phyloP scores from a whole-genome alignment of 352 stramenopile genomes.

The Globisporangium splendens region DNA sequence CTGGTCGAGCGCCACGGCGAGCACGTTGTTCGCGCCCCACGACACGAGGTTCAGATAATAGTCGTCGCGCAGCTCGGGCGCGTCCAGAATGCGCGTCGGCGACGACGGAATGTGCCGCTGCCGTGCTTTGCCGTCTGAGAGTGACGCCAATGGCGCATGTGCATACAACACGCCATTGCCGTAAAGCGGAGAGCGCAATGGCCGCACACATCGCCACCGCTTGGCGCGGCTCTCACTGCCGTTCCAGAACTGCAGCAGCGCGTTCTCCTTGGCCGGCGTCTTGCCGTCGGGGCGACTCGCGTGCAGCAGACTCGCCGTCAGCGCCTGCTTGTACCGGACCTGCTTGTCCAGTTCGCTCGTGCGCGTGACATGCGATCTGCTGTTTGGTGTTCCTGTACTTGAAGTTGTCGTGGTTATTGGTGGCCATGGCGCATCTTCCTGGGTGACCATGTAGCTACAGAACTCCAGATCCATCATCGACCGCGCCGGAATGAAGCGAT shows the following conservation, averaged over 20 bases:
- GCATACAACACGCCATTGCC: too few relatives aligned
- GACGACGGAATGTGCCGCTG: slow-evolving; percentile 31
- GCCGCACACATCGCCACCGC: slow-evolving; percentile 12
- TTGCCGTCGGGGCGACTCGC: slow-evolving; percentile 9
- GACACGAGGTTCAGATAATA: slow-evolving; percentile 98
- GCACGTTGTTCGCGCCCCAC: slow-evolving; percentile 92
- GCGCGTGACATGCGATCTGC: background rate
- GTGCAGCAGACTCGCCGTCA: slow-evolving; percentile 33
- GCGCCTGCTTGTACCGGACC: slow-evolving; percentile 25
- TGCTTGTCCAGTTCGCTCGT: slow-evolving; percentile 27
- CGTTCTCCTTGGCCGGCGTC: slow-evolving; percentile 15
- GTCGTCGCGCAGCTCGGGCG: slow-evolving; percentile 94
- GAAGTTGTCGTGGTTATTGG: background rate
- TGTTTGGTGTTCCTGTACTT: background rate
- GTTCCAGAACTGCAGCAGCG: slow-evolving; percentile 22
- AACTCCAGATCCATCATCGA: slow-evolving; percentile 43
- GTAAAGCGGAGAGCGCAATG: background rate
- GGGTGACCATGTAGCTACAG: slow-evolving; percentile 32
- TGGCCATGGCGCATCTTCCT: background rate
- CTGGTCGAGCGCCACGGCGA: slow-evolving; percentile 92
- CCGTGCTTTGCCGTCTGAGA: background rate
- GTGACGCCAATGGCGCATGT: background rate
- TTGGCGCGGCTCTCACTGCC: slow-evolving; percentile 11
- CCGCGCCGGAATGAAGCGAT: slow-evolving; percentile 45
- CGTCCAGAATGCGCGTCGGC: slow-evolving; percentile 91